Evolutionary conservation across 306 rosid genomes (phyloP), one percentile per base, ranked within the genome.

Genomic region (Dalbergia cochinchinensis): DNA sequence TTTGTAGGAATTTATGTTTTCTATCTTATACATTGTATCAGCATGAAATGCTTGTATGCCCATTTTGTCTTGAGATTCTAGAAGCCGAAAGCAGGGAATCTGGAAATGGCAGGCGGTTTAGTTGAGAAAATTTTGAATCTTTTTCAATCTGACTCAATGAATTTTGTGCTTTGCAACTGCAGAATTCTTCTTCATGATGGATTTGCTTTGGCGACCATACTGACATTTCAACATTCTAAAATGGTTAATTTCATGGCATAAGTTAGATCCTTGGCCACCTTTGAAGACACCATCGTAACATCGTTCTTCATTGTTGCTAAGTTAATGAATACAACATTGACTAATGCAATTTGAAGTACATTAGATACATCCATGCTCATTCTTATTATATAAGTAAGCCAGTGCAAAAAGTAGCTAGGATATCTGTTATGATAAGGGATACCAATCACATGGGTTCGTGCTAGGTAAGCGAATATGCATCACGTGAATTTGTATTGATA

Each of bases 31-130:
- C 53, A 26, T 61, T 67, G 33, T 4, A 62, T 55, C 6, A 53
- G 44, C 71, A 11, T 72, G 54, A 18, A 3, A 3, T 20, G 10
- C 63, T 26, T 4, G 3, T 4, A 4, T 54, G 45, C 69, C 73
- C 69, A 13, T 65, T 71, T 69, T 50, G 20, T 69, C 73, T 71
- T 42, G 80, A 18, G 74, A 58, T 80, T 70, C 11, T 72, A 58
- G 45, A 16, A 42, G 63, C 75, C 15, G 11, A 60, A 81, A 65
- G 63, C 51, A 47, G 19, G 83, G 70, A n/a, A 31, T 63, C 12
- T 64, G 68, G 22, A 26, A 68, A 76, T 34, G 67, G 11, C 42
- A 33, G 26, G 67, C 1, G 33, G 69, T 74, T 44, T 44, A 26
- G 11, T 20, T 15, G 26, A 22, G 69, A 62, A 26, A 59, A 3